Percentiles rank a stretch among this genome's conserved stretches.
Conservation (phyloP, 78 protist genomes). For the Guillardia theta region DNA sequence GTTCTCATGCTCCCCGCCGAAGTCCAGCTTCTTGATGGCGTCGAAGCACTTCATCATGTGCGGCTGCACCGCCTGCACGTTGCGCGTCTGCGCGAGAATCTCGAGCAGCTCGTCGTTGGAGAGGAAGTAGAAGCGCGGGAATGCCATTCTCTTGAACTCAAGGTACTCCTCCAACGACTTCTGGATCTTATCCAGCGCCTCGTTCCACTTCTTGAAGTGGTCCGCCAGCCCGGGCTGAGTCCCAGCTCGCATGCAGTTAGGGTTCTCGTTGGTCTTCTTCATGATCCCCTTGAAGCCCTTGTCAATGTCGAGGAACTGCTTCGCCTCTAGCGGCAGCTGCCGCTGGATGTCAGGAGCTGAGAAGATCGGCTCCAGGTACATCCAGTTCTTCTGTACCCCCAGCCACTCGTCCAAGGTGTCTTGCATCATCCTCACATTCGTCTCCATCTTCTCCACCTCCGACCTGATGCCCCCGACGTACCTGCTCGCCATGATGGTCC, state of each 20-base stretch:
- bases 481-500: slow-evolving; percentile 65
- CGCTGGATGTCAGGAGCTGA: slow-evolving; percentile 63
- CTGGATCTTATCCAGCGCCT: slow-evolving; percentile 62
- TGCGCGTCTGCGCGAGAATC: slow-evolving; percentile 71
- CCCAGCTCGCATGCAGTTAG: not conserved
- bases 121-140: slow-evolving; percentile 79
- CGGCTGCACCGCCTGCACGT: slow-evolving; percentile 76
- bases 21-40: slow-evolving; percentile 47
- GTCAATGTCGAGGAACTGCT: slow-evolving; percentile 58
- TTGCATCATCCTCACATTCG: not conserved
- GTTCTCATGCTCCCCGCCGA: slow-evolving; percentile 32
- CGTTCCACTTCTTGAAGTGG: not conserved
- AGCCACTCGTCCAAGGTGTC: slow-evolving; percentile 71
- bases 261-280: not conserved
- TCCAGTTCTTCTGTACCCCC: slow-evolving; percentile 66
- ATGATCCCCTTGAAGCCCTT: not conserved
- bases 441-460: slow-evolving; percentile 58
- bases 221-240: not conserved
- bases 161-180: slow-evolving; percentile 72
- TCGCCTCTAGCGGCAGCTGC: slow-evolving; percentile 65
- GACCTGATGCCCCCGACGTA: slow-evolving; percentile 48
- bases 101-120: slow-evolving; percentile 84
- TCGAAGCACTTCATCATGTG: slow-evolving; percentile 73
- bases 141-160: slow-evolving; percentile 72
- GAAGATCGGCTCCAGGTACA: slow-evolving; percentile 77